phyloP scores from a whole-genome alignment of 176 grass and related monocot species.

The Lolium rigidum region DNA sequence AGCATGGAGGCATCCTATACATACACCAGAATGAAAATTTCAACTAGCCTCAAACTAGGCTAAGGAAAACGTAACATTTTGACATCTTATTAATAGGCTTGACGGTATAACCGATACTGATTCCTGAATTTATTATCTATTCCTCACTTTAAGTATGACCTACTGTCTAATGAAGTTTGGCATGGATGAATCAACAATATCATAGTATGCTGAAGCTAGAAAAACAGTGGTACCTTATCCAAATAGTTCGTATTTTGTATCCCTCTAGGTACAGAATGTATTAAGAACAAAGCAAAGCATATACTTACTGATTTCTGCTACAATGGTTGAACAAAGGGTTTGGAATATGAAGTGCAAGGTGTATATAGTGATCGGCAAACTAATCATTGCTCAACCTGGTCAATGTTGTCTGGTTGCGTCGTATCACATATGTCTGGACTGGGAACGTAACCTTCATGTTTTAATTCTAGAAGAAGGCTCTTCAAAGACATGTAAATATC shows the following conservation, averaged over 20 bases:
- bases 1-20: neutral
- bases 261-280: neutral
- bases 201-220: neutral
- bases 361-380: neutral
- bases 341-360: slow-evolving; percentile 13
- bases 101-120: neutral
- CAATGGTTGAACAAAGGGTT: slow-evolving; percentile 23
- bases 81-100: neutral
- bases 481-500: slow-evolving; percentile 68
- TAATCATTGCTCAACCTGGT: slow-evolving; percentile 42
- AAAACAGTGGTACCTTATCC: neutral
- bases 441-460: slow-evolving; percentile 77
- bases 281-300: neutral
- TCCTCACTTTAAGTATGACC: neutral
- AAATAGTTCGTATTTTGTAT: neutral
- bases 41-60: neutral
- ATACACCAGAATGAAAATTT: slow-evolving; percentile 20
- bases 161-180: neutral
- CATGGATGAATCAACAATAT: slow-evolving; percentile 10
- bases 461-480: slow-evolving; percentile 67
- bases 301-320: neutral
- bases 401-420: slow-evolving; percentile 28
- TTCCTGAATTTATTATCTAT: neutral
- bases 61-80: neutral
- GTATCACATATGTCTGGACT: slow-evolving; percentile 49